Evolutionary conservation across 2,329 filamentous ascomycete species (phyloP).

Genomic region (Aplosporella prunicola): DNA sequence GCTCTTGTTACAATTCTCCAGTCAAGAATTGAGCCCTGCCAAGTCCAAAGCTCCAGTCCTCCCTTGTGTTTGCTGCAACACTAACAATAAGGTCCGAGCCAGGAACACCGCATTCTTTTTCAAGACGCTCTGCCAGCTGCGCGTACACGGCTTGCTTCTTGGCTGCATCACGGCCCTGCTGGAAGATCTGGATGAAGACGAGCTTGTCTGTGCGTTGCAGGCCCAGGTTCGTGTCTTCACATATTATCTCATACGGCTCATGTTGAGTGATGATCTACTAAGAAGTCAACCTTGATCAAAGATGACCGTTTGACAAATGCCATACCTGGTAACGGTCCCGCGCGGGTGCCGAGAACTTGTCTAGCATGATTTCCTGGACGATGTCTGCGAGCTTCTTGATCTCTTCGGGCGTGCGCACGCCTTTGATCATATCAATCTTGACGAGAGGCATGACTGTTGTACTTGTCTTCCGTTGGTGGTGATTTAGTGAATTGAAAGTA

Average conservation of each 20-base stretch:
- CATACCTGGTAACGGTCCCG: conserved; percentile 21
- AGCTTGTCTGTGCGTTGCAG: conserved; percentile 18
- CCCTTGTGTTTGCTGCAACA: conserved; percentile 17
- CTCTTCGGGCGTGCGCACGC: conserved; percentile 17
- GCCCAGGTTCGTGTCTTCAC: conserved; percentile 23
- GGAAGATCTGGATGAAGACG: conserved; percentile 25
- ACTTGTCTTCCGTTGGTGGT: too few species aligned
- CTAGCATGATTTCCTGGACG: conserved; percentile 20
- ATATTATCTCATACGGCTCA: conserved; percentile 23
- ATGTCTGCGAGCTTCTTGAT: conserved; percentile 21
- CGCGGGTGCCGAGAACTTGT: conserved; percentile 20
- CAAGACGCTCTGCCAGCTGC: conserved; percentile 17
- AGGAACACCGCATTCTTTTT: conserved; percentile 15
- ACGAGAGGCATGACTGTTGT: conserved; percentile 21
- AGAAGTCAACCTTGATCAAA: too few species aligned
- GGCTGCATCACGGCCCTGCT: conserved; percentile 20
- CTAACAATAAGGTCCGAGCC: conserved; percentile 22
- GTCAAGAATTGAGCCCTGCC: conserved; percentile 23
- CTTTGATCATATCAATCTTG: conserved; percentile 22
- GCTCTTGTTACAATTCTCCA: conserved; percentile 13
- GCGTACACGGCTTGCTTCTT: conserved; percentile 20
- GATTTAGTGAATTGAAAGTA: too few species aligned
- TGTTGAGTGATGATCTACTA: conserved; percentile 24
- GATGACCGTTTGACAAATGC: too few species aligned
- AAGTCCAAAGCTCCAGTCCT: conserved; percentile 25